phyloP scores from a whole-genome alignment of 495 filamentous ascomycete species.

The Articulospora tetracladia region DNA sequence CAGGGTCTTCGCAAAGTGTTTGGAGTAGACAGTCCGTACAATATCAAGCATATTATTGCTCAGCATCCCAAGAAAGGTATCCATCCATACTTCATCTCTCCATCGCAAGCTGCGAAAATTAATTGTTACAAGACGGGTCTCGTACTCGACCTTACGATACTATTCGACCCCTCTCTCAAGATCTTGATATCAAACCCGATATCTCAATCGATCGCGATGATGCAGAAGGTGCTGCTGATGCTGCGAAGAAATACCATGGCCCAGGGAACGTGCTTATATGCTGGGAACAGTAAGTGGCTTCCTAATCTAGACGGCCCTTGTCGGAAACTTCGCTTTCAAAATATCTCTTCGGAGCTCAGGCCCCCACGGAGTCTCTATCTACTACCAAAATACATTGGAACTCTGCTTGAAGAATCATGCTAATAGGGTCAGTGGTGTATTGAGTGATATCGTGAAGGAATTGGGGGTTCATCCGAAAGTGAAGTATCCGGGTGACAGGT shows the following conservation, averaged over 20 bases:
- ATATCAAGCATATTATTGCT: constrained; percentile 52
- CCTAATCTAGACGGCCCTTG: constrained; percentile 37
- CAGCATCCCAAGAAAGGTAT: constrained; percentile 42
- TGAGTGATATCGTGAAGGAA: constrained; percentile 36
- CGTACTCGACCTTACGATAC: constrained; percentile 48
- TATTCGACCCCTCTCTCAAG: constrained; percentile 44
- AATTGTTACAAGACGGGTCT: constrained; percentile 36
- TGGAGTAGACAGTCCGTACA: constrained; percentile 38
- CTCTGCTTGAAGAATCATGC: not conserved
- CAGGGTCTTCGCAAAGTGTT: constrained; percentile 48
- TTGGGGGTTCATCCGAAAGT: constrained; percentile 18
- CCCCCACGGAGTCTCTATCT: no score
- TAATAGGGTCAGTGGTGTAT: not conserved
- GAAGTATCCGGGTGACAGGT: constrained; percentile 30
- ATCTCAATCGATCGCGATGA: constrained; percentile 44
- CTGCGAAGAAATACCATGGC: constrained; percentile 39
- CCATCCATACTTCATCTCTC: not conserved
- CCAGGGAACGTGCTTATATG: constrained; percentile 53
- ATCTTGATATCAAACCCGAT: constrained; percentile 48
- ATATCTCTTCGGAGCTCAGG: no score
- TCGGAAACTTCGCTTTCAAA: constrained; percentile 21
- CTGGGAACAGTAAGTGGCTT: constrained; percentile 37
- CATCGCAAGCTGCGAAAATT: not conserved
- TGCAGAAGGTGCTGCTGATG: constrained; percentile 38
- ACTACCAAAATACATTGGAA: no score